Percentiles rank a stretch among this genome's conserved stretches.
phyloP scores from a whole-genome alignment of 2,329 filamentous ascomycete genomes.

The Cytospora mali region DNA sequence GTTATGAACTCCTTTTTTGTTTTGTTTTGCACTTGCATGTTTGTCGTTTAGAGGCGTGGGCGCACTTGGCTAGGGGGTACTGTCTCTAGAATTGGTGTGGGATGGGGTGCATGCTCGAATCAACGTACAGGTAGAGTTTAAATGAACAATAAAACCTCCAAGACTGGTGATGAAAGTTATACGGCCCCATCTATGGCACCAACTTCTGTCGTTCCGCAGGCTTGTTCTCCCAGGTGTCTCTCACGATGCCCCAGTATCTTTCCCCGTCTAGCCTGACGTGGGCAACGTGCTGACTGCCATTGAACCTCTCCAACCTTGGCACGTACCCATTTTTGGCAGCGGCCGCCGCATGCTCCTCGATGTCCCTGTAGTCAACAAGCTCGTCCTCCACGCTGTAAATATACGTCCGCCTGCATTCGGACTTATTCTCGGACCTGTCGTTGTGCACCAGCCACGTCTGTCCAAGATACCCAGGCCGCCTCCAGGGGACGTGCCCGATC shows the following conservation, averaged over 20 bases:
- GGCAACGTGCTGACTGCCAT: constrained; percentile 53
- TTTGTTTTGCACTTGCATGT: neutral
- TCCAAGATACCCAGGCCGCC: constrained; percentile 36
- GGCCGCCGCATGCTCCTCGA: constrained; percentile 51
- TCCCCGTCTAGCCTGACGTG: constrained; percentile 48
- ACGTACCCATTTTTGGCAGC: constrained; percentile 46
- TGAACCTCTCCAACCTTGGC: constrained; percentile 47
- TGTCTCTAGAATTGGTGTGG: neutral
- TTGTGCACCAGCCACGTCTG: constrained; percentile 44
- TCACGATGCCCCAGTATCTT: constrained; percentile 55
- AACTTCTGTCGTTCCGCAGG: neutral
- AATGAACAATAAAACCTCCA: neutral
- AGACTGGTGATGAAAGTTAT: constrained; percentile 15
- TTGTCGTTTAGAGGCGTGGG: neutral
- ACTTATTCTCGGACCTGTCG: constrained; percentile 35
- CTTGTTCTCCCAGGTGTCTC: constrained; percentile 47
- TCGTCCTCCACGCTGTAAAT: constrained; percentile 53
- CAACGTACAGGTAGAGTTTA: neutral
- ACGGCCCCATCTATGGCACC: neutral
- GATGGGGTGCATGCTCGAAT: neutral
- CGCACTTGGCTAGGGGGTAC: neutral
- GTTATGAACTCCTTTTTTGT: neutral
- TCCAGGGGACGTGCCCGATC: constrained; percentile 37
- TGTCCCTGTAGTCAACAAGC: constrained; percentile 49
- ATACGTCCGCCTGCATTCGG: constrained; percentile 52